These are phyloP conservation scores for Tetrapyrgos nigripes DNA, from an alignment of 1,284 basidiomycete species.

Conservation along the genomic window DNA sequence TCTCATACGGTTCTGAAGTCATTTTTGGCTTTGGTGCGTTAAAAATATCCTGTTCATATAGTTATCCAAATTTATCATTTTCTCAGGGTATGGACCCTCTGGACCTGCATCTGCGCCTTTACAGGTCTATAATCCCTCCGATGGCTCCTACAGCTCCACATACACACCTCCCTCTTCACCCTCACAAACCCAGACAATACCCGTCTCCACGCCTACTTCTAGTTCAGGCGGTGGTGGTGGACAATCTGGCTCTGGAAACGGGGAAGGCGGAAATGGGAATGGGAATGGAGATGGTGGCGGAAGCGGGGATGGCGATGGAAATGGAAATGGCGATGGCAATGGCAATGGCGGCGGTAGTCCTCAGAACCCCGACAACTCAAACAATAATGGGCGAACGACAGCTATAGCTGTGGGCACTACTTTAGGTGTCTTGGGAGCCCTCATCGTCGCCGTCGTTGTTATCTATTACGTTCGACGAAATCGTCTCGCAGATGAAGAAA, in stretches of 20 bases:
- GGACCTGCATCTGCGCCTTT: slow-evolving; percentile 57
- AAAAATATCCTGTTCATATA: slow-evolving; percentile 2
- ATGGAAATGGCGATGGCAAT: slow-evolving; percentile 5
- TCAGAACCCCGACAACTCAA: slow-evolving; percentile 18
- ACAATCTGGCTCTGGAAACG: slow-evolving; percentile 22
- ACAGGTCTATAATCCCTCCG: slow-evolving; percentile 57
- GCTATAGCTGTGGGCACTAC: slow-evolving; percentile 64
- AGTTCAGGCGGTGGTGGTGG: slow-evolving; percentile 11
- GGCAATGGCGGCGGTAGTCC: slow-evolving; percentile 22
- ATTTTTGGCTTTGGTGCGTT: slow-evolving; percentile 81
- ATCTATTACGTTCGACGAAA: slow-evolving; percentile 49
- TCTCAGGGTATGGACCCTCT: slow-evolving; percentile 61
- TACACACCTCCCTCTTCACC: slow-evolving; percentile 37
- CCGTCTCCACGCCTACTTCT: slow-evolving; percentile 27
- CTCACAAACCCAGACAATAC: slow-evolving; percentile 32
- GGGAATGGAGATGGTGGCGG: not conserved
- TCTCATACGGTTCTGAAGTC: slow-evolving; percentile 64
- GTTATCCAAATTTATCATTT: slow-evolving; percentile 9
- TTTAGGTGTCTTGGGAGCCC: slow-evolving; percentile 59
- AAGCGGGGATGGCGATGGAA: not conserved
- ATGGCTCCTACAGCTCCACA: slow-evolving; percentile 25
- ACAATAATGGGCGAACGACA: slow-evolving; percentile 37
- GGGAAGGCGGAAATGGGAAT: slow-evolving; percentile 1
- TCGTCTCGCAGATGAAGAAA: slow-evolving; percentile 31
- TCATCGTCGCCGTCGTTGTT: slow-evolving; percentile 45